Conservation (phyloP, 2,329 filamentous ascomycete genomes). For the Monascus ruber region DNA sequence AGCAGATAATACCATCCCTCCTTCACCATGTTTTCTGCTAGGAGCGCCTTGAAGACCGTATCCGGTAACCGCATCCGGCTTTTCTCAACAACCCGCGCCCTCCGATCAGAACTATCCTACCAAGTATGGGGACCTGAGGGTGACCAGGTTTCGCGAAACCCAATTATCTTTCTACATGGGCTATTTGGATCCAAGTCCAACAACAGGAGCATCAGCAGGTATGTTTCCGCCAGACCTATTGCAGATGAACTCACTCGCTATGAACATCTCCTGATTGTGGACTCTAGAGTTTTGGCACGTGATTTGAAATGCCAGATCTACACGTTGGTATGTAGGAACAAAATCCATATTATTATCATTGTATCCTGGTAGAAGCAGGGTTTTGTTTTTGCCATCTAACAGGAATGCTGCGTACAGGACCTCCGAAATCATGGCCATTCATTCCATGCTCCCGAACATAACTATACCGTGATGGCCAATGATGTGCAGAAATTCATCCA, state of each 20-base stretch:
- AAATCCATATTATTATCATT: slow-evolving; percentile 4
- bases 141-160: slow-evolving; percentile 31
- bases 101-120: slow-evolving; percentile 21
- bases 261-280: not conserved
- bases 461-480: slow-evolving; percentile 70
- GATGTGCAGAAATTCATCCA: slow-evolving; percentile 72
- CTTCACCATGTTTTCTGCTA: not conserved
- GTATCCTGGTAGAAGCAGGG: not conserved
- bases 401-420: slow-evolving; percentile 45
- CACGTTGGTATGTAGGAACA: slow-evolving; percentile 51
- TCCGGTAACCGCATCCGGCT: slow-evolving; percentile 7
- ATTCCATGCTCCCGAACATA: slow-evolving; percentile 62
- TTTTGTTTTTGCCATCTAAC: not conserved
- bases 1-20: too few relatives aligned
- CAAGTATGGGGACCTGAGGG: slow-evolving; percentile 26
- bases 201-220: slow-evolving; percentile 92
- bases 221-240: slow-evolving; percentile 24
- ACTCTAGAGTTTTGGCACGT: slow-evolving; percentile 55
- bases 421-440: slow-evolving; percentile 89
- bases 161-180: slow-evolving; percentile 83
- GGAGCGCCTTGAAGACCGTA: not conserved
- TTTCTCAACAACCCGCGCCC: slow-evolving; percentile 21
- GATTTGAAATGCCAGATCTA: slow-evolving; percentile 74
- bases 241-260: too few relatives aligned
- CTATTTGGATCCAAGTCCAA: slow-evolving; percentile 94